Evolutionary conservation across 2,329 filamentous ascomycete species (phyloP), one percentile per base, ranked within the genome.

Genomic region (Ceratocystis albifundus): DNA sequence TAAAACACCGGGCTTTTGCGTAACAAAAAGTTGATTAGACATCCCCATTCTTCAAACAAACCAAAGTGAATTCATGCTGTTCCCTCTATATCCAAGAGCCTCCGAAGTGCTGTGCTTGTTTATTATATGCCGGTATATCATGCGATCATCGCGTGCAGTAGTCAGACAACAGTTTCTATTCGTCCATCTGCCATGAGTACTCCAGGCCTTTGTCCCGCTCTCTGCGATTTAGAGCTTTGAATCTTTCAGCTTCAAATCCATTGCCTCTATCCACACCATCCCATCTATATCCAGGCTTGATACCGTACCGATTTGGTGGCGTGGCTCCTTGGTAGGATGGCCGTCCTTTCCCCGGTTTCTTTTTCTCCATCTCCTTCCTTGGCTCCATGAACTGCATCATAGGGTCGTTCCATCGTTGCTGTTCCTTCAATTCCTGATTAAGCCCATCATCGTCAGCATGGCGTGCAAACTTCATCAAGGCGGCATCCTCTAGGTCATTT

Each of bases 141-240:
- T 41, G 10, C 36, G 36, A 15, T 41, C 12, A 15, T 41, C 3
- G 15, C 36, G 15, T 41, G 36, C 3, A 3, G 36, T 41, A 15
- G 36, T 12, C 36, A 15, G 48, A 5, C 20, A 25, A 6, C 10
- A 25, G 20, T 15, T 10, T 53, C 22, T 53, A 94, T 75, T 91
- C 89, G 77, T 96, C 94, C 88, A 95, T 94, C 79, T 96, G 90
- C 94, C 93, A 99, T 41, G 88, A 85, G 75, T 96, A 97, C 71
- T 93, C 86, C 72, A 97, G 75, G 41, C 87, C 87, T 75, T 89
- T 88, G 71, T 88, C 85, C 74, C 91, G 85, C 72, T 86, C 85
- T 70, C 84, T 84, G 70, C 85, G 80, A 74, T 96, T 96, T 70
- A 92, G 79, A 1, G 91, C 89, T 74, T 88, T 90, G 77, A 97